These are phyloP conservation scores for Ganoderma leucocontextum DNA, from an alignment of 1,284 basidiomycete genomes.

Conservation along the genomic window DNA sequence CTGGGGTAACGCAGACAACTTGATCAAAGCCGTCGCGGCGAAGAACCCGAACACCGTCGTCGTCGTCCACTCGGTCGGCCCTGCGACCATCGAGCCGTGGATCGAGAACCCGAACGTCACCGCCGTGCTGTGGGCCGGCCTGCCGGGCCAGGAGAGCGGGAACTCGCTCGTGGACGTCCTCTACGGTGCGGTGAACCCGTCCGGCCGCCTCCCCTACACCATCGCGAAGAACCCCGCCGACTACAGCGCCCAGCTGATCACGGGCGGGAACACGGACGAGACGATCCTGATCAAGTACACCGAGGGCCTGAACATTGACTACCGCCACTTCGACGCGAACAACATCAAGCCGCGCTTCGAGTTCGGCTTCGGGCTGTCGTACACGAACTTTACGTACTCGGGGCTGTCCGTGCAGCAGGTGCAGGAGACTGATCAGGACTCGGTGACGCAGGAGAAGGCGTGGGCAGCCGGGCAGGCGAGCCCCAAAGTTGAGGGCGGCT, in stretches of 20 bases:
- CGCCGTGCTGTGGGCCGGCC: slow-evolving; percentile 72
- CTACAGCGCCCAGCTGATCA: slow-evolving; percentile 69
- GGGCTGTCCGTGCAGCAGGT: slow-evolving; percentile 52
- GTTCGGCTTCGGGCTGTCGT: slow-evolving; percentile 88
- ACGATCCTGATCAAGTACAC: slow-evolving; percentile 68
- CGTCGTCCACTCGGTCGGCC: slow-evolving; percentile 81
- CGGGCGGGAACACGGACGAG: slow-evolving; percentile 47
- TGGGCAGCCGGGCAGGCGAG: slow-evolving; percentile 64
- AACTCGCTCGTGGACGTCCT: slow-evolving; percentile 79
- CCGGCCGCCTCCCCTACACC: slow-evolving; percentile 82
- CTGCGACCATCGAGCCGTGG: slow-evolving; percentile 79
- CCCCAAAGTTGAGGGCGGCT: slow-evolving; percentile 57
- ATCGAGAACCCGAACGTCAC: slow-evolving; percentile 82
- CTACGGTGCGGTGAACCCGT: slow-evolving; percentile 77
- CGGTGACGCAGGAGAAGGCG: slow-evolving; percentile 45
- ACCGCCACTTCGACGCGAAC: slow-evolving; percentile 76
- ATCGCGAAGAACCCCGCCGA: slow-evolving; percentile 76
- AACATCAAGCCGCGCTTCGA: slow-evolving; percentile 72
- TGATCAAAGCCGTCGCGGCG: slow-evolving; percentile 11
- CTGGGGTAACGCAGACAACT: slow-evolving; percentile 11
- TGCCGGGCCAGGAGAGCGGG: slow-evolving; percentile 81
- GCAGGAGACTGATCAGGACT: slow-evolving; percentile 44
- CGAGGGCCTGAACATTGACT: slow-evolving; percentile 80
- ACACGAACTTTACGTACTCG: slow-evolving; percentile 81
- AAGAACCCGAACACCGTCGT: slow-evolving; percentile 81